Conservation (phyloP, 768 basidiomycete genomes). For the Scleroderma citrinum region DNA sequence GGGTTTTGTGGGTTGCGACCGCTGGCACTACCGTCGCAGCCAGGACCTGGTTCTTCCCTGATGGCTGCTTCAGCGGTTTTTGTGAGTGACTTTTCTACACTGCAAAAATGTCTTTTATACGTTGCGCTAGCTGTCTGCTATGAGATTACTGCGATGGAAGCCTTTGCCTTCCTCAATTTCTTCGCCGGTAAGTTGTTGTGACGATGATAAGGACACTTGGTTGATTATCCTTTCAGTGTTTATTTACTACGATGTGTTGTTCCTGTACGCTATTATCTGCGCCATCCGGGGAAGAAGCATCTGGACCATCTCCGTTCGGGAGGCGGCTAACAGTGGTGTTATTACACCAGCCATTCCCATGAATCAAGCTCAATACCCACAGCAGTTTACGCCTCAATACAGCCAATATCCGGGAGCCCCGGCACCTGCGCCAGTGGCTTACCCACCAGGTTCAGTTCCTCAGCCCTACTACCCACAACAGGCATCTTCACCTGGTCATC, state of each 20-base stretch:
- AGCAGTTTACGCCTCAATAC: constrained; percentile 4
- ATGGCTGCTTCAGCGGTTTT: constrained; percentile 10
- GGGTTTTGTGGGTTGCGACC: constrained; percentile 16
- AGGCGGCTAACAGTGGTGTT: constrained; percentile 7
- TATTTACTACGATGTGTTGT: constrained; percentile 16
- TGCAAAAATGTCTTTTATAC: background rate
- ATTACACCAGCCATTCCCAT: constrained; percentile 1
- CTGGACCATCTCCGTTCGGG: constrained; percentile 20
- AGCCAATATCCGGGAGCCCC: background rate
- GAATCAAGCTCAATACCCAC: constrained; percentile 7
- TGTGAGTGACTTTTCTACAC: constrained; percentile 4
- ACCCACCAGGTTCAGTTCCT: background rate
- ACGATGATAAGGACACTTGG: background rate
- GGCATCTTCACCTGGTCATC: background rate
- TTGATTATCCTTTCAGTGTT: constrained; percentile 10
- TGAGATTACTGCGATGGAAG: constrained; percentile 17
- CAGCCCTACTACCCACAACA: constrained; percentile 10
- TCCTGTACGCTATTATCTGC: constrained; percentile 19
- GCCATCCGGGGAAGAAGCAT: constrained; percentile 17
- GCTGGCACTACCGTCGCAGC: constrained; percentile 10
- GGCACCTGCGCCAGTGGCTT: background rate
- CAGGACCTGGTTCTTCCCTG: constrained; percentile 8
- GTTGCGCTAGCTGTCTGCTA: constrained; percentile 10
- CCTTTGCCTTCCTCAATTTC: constrained; percentile 18
- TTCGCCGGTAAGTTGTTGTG: constrained; percentile 13